Base-by-base conservation (phyloP, 345 rosid genomes). In the Rhizophora apiculata region DNA sequence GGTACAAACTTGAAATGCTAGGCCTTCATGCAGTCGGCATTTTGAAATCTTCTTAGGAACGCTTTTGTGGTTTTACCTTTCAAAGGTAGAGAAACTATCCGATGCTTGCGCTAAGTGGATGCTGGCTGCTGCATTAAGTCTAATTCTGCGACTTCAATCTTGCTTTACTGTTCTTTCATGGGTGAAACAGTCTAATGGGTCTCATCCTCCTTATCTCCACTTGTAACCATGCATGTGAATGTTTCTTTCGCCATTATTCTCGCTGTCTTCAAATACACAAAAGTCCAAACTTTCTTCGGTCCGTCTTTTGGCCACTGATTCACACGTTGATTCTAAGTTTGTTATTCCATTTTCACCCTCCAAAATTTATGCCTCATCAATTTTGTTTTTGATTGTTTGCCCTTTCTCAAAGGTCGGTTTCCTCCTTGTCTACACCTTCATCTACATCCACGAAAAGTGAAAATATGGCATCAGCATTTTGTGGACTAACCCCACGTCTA, bases 211-310 rank as follows among this genome's bases (percentile, higher is more conserved):
- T 70, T 68, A 56, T 62, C 73, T 62, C 84, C 64, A 80, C 76
- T 80, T 74, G 72, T 75, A 63, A 80, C 71, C 76, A 72, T 76
- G 87, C 79, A 54, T 63, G 73, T 73, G 86, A 81, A 83, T 88
- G 68, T 81, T 64, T 49, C 58, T 52, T 54, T 31, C 39, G 19
- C 8, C 30, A 68, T 61, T 66, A 69, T 82, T 84, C 86, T 63
- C 64, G 61, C 7, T 64, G 73, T 72, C 85, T 85, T 86, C 71
- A 78, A 53, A 77, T 52, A 67, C 8, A 85, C 90, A 68, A 85
- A 83, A 85, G 83, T 79, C 82, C 79, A 74, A 79, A 62, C 74
- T 62, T 72, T 76, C 69, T 81, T 65, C 34, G 36, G 65, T 37
- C 70, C 79, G n/a, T 49, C 59, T 66, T 62, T 60, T 54, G 21